Base-by-base conservation (phyloP, 495 filamentous ascomycete species). In the Hyaloscypha hepaticicola region DNA sequence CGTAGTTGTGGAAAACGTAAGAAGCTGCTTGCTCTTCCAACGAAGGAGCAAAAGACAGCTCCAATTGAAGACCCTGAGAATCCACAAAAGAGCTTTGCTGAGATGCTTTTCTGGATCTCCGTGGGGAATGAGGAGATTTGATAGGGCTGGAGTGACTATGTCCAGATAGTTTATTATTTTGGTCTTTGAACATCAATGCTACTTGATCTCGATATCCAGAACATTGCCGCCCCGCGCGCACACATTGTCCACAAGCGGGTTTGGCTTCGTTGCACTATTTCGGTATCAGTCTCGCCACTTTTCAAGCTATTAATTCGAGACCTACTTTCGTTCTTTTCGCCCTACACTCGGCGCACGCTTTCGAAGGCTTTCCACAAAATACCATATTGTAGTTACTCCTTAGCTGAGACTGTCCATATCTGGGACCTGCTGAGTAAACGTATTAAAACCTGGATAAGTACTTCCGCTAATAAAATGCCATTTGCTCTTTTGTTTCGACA, bases 231-330 rank as follows among this genome's bases (percentile, higher is more conserved):
- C 48, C 22, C 5, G 48, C 48, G 5, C 48, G 48, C 22, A 51
- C 22, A 16, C 48, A 51, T 51, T 51, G 48, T 51, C 19, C 48
- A 51, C 48, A 51, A 51, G 48, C 16, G 48, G 48, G 48, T 24
- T 5, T 51, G 16, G 48, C 48, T 51, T 51, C 48, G 22, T 51
- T 51, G 48, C 48, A 51, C 48, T 51, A 24, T 51, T 51, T n/a
- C 6, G 16, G 19, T n/a, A n/a, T 51, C 22, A 51, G 48, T 51
- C 19, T 34, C 31, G 31, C 31, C 5, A 12, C 31, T 12, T 12
- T 5, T 5, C 31, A 34, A 5, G 12, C 31, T 12, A 34, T 34
- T 34, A 5, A 12, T 12, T 12, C 12, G 12, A 5, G 12, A 34
- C 31, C 12, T 12, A 34, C 31, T 34, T 12, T 34, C 5, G 31